A percentile compares a stretch with the other conserved stretches of the same genome.
Conservation (phyloP, 1,139 yeast species). For the Saccharomyces pastorianus region DNA sequence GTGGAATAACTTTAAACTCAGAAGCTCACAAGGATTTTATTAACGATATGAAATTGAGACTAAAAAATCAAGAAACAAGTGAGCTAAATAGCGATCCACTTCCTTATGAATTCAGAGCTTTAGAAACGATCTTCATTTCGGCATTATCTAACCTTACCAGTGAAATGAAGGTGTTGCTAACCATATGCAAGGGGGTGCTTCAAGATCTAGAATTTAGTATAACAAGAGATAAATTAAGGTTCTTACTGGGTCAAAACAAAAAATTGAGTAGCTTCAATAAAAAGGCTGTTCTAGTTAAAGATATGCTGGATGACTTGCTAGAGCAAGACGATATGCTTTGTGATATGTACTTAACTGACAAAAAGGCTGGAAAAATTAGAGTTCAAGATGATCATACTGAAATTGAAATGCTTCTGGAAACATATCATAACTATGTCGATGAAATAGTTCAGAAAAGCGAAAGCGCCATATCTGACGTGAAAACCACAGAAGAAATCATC, state of each 20-base stretch:
- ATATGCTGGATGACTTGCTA: slow-evolving; percentile 76
- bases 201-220: slow-evolving; percentile 79
- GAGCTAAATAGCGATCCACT: slow-evolving; percentile 20
- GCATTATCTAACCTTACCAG: slow-evolving; percentile 78
- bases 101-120: slow-evolving; percentile 75
- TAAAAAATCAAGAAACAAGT: slow-evolving; percentile 25
- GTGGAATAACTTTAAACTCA: slow-evolving; percentile 25
- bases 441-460: slow-evolving; percentile 76
- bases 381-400: slow-evolving; percentile 48
- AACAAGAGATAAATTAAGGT: slow-evolving; percentile 73
- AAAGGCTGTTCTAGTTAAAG: slow-evolving; percentile 73
- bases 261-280: slow-evolving; percentile 74
- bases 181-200: slow-evolving; percentile 67
- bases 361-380: slow-evolving; percentile 20
- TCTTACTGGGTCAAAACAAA: slow-evolving; percentile 73
- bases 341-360: slow-evolving; percentile 57
- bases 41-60: slow-evolving; percentile 22
- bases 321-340: slow-evolving; percentile 76
- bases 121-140: slow-evolving; percentile 79
- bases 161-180: slow-evolving; percentile 69
- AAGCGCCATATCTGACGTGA: slow-evolving; percentile 57
- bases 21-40: slow-evolving; percentile 29
- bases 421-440: slow-evolving; percentile 70
- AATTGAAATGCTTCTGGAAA: slow-evolving; percentile 64
- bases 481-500: slow-evolving; percentile 73